Base-by-base conservation (phyloP, 768 basidiomycete genomes). In the Fomitopsis pulvina region DNA sequence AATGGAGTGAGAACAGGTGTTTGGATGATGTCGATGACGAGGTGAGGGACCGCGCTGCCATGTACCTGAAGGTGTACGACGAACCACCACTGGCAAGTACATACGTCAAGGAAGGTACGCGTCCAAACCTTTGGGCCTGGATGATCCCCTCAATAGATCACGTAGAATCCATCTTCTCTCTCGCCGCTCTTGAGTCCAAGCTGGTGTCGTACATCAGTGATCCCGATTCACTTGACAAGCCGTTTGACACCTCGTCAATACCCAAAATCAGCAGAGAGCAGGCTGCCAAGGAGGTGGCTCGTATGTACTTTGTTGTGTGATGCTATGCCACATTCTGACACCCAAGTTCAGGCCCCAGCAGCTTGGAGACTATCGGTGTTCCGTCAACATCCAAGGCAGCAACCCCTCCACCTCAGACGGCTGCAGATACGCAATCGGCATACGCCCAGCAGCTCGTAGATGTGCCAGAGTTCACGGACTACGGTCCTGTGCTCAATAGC, bases 11-110 rank as follows among this genome's bases (percentile, higher is more conserved):
- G 28, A 12, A 54, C 40, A 93, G 93, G 54, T 99, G 96, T 64
- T 72, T 99, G 58, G 95, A 98, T 63, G 96, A 99, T 65, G 91
- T 97, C 18, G 96, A 99, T 53, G 96, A 99, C 61, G 96, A 99
- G 73, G 96, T 99, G 47, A 84, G 96, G 39, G 96, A 99, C 68
- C 87, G 96, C 44, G 96, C 96, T 4, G 90, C 96, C 8, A 77
- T 99, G 69, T 98, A 96, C 67, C 78, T 98, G 54, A 86, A 80
- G 66, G 79, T 87, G 3, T 81, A 95, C 62, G 78, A 83, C 57
- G 88, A 87, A 63, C 79, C 87, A 56, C 68, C 78, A 9, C 73
- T 99, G 50, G 91, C 90, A 9, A 84, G 90, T 60, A 76, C 78
- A 16, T 97, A 93, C 63, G 81, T 98, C 55, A 92, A 87, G 70